A percentile compares a stretch with the other conserved stretches of the same genome.
phyloP scores from a whole-genome alignment of 208 protist genomes.

The Crithidia sp. region DNA sequence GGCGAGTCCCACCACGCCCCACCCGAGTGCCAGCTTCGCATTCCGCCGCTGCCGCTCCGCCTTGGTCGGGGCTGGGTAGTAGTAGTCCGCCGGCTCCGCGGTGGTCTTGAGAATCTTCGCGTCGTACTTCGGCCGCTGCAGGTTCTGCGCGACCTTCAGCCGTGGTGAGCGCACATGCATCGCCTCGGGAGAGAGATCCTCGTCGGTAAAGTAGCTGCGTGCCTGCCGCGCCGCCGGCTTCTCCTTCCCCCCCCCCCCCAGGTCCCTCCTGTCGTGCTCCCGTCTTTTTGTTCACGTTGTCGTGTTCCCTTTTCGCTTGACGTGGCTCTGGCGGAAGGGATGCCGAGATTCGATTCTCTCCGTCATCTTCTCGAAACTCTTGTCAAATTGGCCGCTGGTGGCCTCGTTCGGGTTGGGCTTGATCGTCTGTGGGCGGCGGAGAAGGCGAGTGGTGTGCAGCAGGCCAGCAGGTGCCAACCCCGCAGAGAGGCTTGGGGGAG shows the following conservation, averaged over 20 bases:
- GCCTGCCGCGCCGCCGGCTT: conserved; percentile 66
- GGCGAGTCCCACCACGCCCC: conserved; percentile 14
- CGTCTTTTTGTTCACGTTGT: conserved; percentile 63
- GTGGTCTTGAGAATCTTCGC: conserved; percentile 72
- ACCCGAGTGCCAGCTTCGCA: conserved; percentile 30
- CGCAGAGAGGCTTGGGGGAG: neutral
- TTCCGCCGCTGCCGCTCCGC: conserved; percentile 36
- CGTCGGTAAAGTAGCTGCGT: conserved; percentile 72
- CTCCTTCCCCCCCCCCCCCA: conserved; percentile 61
- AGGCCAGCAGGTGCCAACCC: neutral
- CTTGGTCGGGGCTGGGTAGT: conserved; percentile 52
- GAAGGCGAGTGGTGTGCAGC: conserved; percentile 34
- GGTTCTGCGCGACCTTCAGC: conserved; percentile 73
- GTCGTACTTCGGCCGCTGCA: conserved; percentile 60
- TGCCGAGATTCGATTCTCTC: conserved; percentile 61
- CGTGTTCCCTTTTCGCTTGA: conserved; percentile 53
- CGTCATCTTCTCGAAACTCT: conserved; percentile 85
- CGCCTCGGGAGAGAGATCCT: conserved; percentile 62
- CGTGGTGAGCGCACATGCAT: conserved; percentile 62
- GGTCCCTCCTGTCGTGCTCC: conserved; percentile 68
- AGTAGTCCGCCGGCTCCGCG: conserved; percentile 69
- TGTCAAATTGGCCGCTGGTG: conserved; percentile 70
- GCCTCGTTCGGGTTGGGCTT: conserved; percentile 83
- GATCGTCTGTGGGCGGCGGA: conserved; percentile 63
- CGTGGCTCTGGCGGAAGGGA: conserved; percentile 63